phyloP scores from a whole-genome alignment of 164 flowering plant species.

The Saururus chinensis region DNA sequence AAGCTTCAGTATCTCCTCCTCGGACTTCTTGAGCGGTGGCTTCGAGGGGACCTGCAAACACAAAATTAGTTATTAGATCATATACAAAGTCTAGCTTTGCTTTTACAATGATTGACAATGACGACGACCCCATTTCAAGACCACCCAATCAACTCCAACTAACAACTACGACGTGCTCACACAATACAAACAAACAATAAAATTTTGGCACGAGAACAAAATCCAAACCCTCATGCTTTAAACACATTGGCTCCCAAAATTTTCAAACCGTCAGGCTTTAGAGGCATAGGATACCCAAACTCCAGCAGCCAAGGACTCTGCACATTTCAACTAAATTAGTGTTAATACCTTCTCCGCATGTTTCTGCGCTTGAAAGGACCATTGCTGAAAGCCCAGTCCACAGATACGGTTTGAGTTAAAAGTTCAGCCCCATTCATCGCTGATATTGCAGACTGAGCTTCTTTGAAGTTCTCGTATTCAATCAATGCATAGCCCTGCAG shows the following conservation, averaged over 20 bases:
- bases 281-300: too few relatives aligned
- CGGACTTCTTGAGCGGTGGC: conserved; percentile 41
- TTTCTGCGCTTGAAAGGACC: conserved; percentile 38
- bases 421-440: conserved; percentile 32
- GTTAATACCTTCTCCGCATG: conserved; percentile 27
- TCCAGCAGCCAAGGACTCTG: too few relatives aligned
- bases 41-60: conserved; percentile 32
- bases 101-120: too few relatives aligned
- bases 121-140: too few relatives aligned
- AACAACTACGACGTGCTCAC: too few relatives aligned
- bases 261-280: too few relatives aligned
- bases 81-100: too few relatives aligned
- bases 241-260: too few relatives aligned
- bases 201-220: not conserved
- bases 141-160: too few relatives aligned
- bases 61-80: not conserved
- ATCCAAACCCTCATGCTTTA: too few relatives aligned
- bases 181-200: too few relatives aligned
- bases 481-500: conserved; percentile 43
- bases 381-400: conserved; percentile 57
- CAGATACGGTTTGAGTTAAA: conserved; percentile 27
- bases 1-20: conserved; percentile 20
- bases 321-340: too few relatives aligned
- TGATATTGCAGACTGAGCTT: conserved; percentile 44
- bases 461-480: conserved; percentile 33